Base-by-base conservation (phyloP, 352 stramenopile genomes). In the Globisporangium camurandrum region DNA sequence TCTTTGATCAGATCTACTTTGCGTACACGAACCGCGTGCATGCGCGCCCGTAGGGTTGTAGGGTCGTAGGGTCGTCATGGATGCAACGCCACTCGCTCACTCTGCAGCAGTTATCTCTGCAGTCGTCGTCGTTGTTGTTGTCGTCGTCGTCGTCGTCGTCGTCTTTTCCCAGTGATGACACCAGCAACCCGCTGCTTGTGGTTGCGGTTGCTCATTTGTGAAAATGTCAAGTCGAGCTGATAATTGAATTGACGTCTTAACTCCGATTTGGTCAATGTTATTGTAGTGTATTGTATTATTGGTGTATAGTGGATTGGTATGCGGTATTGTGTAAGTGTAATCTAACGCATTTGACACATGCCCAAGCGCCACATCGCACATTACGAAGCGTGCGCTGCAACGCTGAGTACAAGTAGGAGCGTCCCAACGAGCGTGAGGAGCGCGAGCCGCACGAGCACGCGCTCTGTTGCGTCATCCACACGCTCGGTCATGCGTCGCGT, bases 1-100 rank as follows among this genome's bases (percentile, higher is more conserved):
- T 93, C 66, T 87, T 93, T 52, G 77, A 93, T 55, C 79, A 91
- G 68, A 88, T 93, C 55, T 91, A 93, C 66, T 75, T 88, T 58
- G 79, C 79, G 52, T 93, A 90, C 61, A 69, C 88, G 48, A 67
- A 67, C 51, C 78, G 81, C 53, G 64, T 86, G 50, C 77, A 66
- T 49, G 64, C 67, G 49, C 69, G 58, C 59, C 55, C 54, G 66
- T 75, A 65, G 69, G 52, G 38, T 24, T 37, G 22, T 19, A 23
- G 22, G 27, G 20, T 30, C 40, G 9, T 31, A n/a, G n/a, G 33
- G 30, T 48, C 8, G 26, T 38, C 27, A 40, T 46, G 44, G 33
- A 43, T 37, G 9, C 23, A 46, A 7, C 40, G 40, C 31, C 40
- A n/a, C n/a, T 41, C 4, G 8, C 17, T 33, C 26, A 11, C 24